phyloP scores from a whole-genome alignment of 2,329 filamentous ascomycete genomes.

The Fusarium domesticum region DNA sequence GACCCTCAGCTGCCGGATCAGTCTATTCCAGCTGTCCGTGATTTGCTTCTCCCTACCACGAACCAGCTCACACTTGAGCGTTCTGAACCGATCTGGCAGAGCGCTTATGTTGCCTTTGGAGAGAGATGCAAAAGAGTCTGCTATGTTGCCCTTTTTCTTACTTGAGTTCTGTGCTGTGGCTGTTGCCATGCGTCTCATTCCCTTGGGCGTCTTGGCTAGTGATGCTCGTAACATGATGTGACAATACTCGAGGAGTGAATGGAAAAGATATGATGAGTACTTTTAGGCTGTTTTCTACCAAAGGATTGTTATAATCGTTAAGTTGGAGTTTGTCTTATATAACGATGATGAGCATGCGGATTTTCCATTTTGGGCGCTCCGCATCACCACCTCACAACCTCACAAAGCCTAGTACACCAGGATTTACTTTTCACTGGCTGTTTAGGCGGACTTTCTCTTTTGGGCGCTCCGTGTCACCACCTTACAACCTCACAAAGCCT shows the following conservation, averaged over 20 bases:
- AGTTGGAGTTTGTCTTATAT: conserved; percentile 19
- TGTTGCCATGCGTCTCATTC: conserved; percentile 18
- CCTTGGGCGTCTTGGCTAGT: conserved; percentile 10
- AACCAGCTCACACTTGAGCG: conserved; percentile 54
- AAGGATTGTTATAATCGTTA: no score
- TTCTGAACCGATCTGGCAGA: conserved; percentile 54
- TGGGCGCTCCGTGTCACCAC: no score
- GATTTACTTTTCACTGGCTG: no score
- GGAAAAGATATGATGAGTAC: background rate
- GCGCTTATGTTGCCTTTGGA: conserved; percentile 45
- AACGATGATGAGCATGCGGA: conserved; percentile 21
- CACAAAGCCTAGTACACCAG: conserved; percentile 1
- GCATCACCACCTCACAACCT: background rate
- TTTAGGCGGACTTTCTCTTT: no score
- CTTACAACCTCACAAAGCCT: no score
- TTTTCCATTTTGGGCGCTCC: conserved; percentile 26
- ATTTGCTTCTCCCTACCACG: conserved; percentile 48
- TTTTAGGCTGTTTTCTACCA: no score
- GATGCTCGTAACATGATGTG: conserved; percentile 24
- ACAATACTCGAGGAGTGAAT: background rate
- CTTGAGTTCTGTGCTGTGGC: conserved; percentile 11
- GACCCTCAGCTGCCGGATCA: conserved; percentile 43
- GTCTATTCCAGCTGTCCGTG: conserved; percentile 45
- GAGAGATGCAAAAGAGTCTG: conserved; percentile 59
- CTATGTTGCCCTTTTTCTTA: conserved; percentile 61